Percentiles rank a stretch among this genome's conserved stretches.
These are phyloP conservation scores for Ceratocystiopsis brevicomis DNA, from an alignment of 2,329 filamentous ascomycete species.

Conservation along the genomic window DNA sequence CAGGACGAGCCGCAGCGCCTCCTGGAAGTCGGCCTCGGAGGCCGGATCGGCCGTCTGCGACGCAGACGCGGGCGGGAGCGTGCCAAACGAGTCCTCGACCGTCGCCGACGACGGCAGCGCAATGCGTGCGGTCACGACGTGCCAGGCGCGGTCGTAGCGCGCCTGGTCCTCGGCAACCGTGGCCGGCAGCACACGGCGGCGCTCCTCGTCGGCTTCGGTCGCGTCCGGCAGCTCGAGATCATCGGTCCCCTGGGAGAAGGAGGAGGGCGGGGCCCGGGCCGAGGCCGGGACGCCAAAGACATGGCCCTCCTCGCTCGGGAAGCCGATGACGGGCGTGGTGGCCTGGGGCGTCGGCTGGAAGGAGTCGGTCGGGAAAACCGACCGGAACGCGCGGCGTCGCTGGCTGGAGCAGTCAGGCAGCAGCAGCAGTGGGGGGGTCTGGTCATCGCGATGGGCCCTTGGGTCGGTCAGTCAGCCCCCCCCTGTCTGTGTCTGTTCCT, in stretches of 20 bases:
- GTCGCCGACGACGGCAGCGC: constrained; percentile 36
- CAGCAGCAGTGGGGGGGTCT: constrained; percentile 2
- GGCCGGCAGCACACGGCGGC: too few species aligned
- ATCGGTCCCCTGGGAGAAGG: constrained; percentile 6
- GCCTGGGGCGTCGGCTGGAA: constrained; percentile 29
- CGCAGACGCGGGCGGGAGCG: constrained; percentile 23
- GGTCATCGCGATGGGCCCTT: not conserved
- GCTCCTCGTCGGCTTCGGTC: constrained; percentile 16
- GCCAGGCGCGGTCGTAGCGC: constrained; percentile 43
- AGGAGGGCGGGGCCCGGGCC: not conserved
- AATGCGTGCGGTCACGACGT: constrained; percentile 37
- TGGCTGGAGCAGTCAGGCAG: constrained; percentile 26
- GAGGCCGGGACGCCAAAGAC: constrained; percentile 22
- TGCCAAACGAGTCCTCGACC: constrained; percentile 34
- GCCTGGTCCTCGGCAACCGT: constrained; percentile 34
- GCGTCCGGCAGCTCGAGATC: constrained; percentile 8
- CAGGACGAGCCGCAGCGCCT: constrained; percentile 34
- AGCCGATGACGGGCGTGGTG: constrained; percentile 20
- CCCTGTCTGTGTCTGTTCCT: not conserved
- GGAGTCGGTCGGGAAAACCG: constrained; percentile 34
- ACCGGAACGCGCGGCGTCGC: constrained; percentile 31
- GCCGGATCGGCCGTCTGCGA: constrained; percentile 20
- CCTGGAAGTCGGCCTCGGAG: constrained; percentile 25
- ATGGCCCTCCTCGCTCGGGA: constrained; percentile 24
- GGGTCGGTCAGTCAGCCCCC: not conserved